Percentiles rank a stretch among this genome's conserved stretches.
These are phyloP conservation scores for Clonostachys rhizophaga DNA, from an alignment of 2,329 filamentous ascomycete genomes.

Conservation along the genomic window DNA sequence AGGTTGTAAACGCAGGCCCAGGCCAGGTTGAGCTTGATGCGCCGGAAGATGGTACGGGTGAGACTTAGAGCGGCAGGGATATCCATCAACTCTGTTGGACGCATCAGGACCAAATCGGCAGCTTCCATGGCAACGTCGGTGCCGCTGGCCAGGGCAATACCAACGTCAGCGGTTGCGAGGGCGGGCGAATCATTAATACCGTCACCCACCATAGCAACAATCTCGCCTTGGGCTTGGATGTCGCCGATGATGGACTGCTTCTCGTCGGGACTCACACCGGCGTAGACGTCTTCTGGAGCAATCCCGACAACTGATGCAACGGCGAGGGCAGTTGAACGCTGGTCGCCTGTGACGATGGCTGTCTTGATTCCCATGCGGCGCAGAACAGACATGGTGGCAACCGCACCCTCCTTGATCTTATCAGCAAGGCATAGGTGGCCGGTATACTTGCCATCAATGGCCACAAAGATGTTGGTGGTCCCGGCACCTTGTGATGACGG, in stretches of 20 bases:
- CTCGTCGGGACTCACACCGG: slow-evolving; percentile 84
- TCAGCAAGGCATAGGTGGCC: slow-evolving; percentile 84
- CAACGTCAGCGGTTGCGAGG: slow-evolving; percentile 85
- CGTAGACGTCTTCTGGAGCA: slow-evolving; percentile 67
- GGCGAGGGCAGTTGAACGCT: slow-evolving; percentile 74
- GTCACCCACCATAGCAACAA: slow-evolving; percentile 95
- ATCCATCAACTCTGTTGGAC: slow-evolving; percentile 83
- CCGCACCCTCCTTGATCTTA: slow-evolving; percentile 83
- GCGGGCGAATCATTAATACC: slow-evolving; percentile 98
- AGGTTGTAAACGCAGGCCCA: slow-evolving; percentile 95
- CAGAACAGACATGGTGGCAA: slow-evolving; percentile 75
- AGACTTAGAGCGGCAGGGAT: slow-evolving; percentile 85
- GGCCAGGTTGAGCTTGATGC: slow-evolving; percentile 88
- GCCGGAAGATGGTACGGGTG: slow-evolving; percentile 76
- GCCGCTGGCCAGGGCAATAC: slow-evolving; percentile 87
- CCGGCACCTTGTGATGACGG: slow-evolving; percentile 41
- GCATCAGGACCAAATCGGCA: slow-evolving; percentile 94
- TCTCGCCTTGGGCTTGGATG: slow-evolving; percentile 68
- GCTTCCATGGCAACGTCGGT: slow-evolving; percentile 98
- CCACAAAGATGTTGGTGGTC: slow-evolving; percentile 87
- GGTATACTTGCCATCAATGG: slow-evolving; percentile 76
- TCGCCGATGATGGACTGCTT: slow-evolving; percentile 82
- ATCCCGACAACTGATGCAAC: slow-evolving; percentile 85
- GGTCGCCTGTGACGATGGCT: slow-evolving; percentile 92
- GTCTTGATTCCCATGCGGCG: slow-evolving; percentile 81